phyloP scores from a whole-genome alignment of 2,329 filamentous ascomycete species.

The Cladophialophora chaetospira region DNA sequence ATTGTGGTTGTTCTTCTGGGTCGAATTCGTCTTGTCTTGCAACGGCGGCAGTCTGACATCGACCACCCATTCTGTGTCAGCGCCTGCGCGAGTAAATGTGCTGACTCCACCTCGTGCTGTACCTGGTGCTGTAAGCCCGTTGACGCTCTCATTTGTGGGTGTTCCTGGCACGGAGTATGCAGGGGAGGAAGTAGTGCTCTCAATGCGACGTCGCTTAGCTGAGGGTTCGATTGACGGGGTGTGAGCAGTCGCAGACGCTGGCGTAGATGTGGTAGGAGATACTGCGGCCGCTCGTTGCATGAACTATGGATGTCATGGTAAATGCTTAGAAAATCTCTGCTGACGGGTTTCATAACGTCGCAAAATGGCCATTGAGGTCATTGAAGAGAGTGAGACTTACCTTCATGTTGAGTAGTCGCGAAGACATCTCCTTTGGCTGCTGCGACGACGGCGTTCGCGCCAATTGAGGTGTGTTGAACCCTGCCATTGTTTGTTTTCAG shows the following conservation, averaged over 20 bases:
- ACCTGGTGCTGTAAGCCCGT: constrained; percentile 1
- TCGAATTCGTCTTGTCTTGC: background rate
- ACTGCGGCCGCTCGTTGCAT: constrained; percentile 31
- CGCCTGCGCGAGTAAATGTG: constrained; percentile 21
- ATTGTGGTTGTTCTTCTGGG: background rate
- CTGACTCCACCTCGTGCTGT: constrained; percentile 21
- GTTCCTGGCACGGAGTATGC: constrained; percentile 16
- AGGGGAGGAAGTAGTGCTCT: constrained; percentile 14
- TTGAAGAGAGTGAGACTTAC: constrained; percentile 14
- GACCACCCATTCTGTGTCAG: constrained; percentile 34
- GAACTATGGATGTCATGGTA: constrained; percentile 22
- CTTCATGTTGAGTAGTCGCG: constrained; percentile 34
- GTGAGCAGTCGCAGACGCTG: constrained; percentile 7
- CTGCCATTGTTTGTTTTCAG: constrained; percentile 22
- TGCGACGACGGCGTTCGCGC: constrained; percentile 12
- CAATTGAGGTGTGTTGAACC: constrained; percentile 18
- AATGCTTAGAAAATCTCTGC: background rate
- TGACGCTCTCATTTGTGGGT: background rate
- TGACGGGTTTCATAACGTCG: background rate
- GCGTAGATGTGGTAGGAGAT: constrained; percentile 15
- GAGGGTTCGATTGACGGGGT: constrained; percentile 26
- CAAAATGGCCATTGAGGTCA: background rate
- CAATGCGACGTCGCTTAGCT: constrained; percentile 26
- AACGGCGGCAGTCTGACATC: constrained; percentile 21
- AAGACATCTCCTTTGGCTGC: constrained; percentile 32